Evolutionary conservation across 2,329 filamentous ascomycete genomes (phyloP).

Genomic region (Mycosphaerella arachidis): DNA sequence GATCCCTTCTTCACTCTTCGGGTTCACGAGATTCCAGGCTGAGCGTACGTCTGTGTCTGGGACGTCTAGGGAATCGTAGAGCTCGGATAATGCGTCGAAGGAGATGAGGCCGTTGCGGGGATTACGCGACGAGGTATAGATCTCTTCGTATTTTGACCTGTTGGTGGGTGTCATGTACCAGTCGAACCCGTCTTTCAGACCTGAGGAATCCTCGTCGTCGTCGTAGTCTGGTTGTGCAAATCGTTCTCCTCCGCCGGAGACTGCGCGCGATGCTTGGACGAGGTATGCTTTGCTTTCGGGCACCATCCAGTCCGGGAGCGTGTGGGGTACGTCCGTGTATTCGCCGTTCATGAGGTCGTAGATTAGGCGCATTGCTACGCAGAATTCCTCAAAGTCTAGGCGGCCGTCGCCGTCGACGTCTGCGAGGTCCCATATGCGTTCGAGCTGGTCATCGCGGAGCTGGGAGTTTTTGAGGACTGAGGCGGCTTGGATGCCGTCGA

Average conservation of each 20-base stretch:
- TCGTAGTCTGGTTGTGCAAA: constrained; percentile 81
- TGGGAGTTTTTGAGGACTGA: constrained; percentile 69
- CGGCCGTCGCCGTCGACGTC: constrained; percentile 97
- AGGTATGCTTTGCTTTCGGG: constrained; percentile 92
- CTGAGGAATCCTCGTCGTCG: constrained; percentile 70
- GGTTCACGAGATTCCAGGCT: constrained; percentile 97
- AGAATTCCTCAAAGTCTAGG: constrained; percentile 98
- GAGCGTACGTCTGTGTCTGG: constrained; percentile 77
- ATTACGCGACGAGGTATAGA: constrained; percentile 89
- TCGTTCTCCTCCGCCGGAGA: constrained; percentile 72
- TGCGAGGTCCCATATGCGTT: constrained; percentile 93
- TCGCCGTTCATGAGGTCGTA: constrained; percentile 97
- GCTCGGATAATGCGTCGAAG: constrained; percentile 73
- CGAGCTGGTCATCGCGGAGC: constrained; percentile 77
- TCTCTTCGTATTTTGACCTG: constrained; percentile 92
- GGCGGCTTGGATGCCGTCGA: constrained; percentile 66
- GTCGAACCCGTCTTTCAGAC: constrained; percentile 93
- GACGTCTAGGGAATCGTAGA: constrained; percentile 77
- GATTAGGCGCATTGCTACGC: constrained; percentile 95
- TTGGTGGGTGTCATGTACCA: constrained; percentile 97
- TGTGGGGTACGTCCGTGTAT: constrained; percentile 78
- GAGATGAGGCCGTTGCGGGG: constrained; percentile 65
- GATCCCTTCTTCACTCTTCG: constrained; percentile 73
- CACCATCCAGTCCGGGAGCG: constrained; percentile 91
- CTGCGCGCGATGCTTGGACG: constrained; percentile 73